Conservation (phyloP, 2,329 filamentous ascomycete species). For the Fusarium mundagurra region DNA sequence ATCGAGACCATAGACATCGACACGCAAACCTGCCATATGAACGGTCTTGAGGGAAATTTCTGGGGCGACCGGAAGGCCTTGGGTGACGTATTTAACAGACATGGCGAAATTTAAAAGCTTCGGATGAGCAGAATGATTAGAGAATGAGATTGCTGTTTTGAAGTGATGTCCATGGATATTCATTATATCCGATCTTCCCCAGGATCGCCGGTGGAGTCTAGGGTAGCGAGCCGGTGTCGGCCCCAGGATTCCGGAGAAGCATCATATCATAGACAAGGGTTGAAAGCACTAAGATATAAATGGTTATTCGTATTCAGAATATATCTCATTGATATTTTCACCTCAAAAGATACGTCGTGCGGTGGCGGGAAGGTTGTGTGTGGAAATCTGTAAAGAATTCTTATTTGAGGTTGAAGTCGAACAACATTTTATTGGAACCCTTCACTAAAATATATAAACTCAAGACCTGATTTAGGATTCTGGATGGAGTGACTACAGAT, state of each 20-base stretch:
- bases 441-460: neutral
- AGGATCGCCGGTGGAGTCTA: slow-evolving; percentile 32
- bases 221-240: slow-evolving; percentile 19
- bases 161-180: neutral
- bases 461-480: neutral
- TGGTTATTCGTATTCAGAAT: neutral
- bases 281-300: neutral
- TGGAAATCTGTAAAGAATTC: neutral
- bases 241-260: neutral
- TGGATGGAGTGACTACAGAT: neutral
- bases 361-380: neutral
- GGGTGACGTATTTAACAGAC: slow-evolving; percentile 46
- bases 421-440: fast-evolving
- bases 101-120: slow-evolving; percentile 19
- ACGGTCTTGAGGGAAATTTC: slow-evolving; percentile 71
- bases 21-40: slow-evolving; percentile 80
- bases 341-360: neutral
- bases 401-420: neutral
- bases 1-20: slow-evolving; percentile 82
- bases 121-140: neutral
- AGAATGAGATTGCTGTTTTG: neutral
- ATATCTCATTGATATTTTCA: neutral
- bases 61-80: slow-evolving; percentile 52
- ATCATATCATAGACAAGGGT: neutral
- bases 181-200: neutral